Evolutionary conservation across 495 filamentous ascomycete species (phyloP).

Genomic region (Talaromyces nanjingensis): DNA sequence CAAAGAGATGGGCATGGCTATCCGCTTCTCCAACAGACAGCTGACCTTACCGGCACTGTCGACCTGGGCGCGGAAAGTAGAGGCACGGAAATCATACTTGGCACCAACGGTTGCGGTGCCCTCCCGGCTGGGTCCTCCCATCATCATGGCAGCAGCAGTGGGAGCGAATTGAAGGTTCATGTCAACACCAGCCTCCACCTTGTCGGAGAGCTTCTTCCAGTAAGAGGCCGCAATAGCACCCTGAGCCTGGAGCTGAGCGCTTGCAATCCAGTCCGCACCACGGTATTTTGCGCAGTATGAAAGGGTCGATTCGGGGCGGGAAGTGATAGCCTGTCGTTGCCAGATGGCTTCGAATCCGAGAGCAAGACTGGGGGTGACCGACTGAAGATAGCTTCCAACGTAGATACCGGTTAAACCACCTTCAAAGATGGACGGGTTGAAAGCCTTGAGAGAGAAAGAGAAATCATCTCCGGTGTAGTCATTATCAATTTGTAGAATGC

Average conservation of each 20-base stretch:
- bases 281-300: conserved; percentile 90
- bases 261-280: conserved; percentile 83
- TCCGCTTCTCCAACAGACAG: conserved; percentile 89
- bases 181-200: conserved; percentile 92
- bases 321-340: conserved; percentile 71
- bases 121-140: conserved; percentile 67
- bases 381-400: conserved; percentile 91
- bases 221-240: conserved; percentile 86
- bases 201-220: conserved; percentile 91
- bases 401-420: conserved; percentile 90
- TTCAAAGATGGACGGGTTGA: conserved; percentile 90
- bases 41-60: conserved; percentile 90
- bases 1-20: conserved; percentile 81
- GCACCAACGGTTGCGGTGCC: conserved; percentile 86
- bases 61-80: conserved; percentile 89
- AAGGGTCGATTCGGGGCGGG: conserved; percentile 75
- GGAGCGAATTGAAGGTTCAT: conserved; percentile 82
- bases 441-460: conserved; percentile 77
- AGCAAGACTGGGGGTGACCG: conserved; percentile 78
- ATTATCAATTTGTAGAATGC: conserved; percentile 83
- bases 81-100: conserved; percentile 96
- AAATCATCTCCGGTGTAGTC: conserved; percentile 94
- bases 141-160: conserved; percentile 53
- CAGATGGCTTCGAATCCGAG: conserved; percentile 89
- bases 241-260: conserved; percentile 73